phyloP scores from a whole-genome alignment of 768 basidiomycete genomes.

The Auricularia cornea region DNA sequence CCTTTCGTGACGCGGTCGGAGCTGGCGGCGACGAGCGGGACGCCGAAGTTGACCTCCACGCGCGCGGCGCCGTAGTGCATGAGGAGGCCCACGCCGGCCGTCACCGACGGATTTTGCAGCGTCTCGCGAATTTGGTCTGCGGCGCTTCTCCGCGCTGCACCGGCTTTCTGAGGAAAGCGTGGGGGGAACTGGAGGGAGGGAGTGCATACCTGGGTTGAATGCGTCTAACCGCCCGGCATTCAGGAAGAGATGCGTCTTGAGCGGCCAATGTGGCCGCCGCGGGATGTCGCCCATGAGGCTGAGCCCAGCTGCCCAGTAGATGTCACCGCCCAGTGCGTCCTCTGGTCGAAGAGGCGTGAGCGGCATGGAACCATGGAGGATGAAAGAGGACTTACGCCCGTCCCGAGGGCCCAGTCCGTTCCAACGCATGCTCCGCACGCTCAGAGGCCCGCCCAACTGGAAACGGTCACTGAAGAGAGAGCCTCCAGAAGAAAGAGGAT shows the following conservation, averaged over 20 bases:
- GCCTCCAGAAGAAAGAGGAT: constrained; percentile 41
- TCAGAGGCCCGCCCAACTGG: constrained; percentile 87
- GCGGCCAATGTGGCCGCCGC: constrained; percentile 67
- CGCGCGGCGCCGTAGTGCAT: constrained; percentile 77
- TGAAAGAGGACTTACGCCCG: constrained; percentile 38
- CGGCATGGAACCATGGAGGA: not conserved
- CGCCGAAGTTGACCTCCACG: constrained; percentile 82
- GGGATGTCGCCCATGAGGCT: constrained; percentile 73
- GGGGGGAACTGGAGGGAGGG: not conserved
- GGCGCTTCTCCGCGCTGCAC: constrained; percentile 22
- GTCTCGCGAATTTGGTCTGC: constrained; percentile 31
- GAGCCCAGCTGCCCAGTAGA: constrained; percentile 70
- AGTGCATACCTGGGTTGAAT: constrained; percentile 49
- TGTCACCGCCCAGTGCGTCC: constrained; percentile 79
- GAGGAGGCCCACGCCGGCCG: constrained; percentile 74
- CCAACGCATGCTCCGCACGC: constrained; percentile 65
- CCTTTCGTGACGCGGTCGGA: constrained; percentile 63
- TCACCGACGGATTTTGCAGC: constrained; percentile 56
- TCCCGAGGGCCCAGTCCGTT: constrained; percentile 76
- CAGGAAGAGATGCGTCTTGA: constrained; percentile 71
- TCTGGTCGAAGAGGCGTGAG: constrained; percentile 29
- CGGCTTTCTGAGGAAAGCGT: too few species aligned
- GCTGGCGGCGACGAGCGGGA: constrained; percentile 64
- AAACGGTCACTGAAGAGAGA: constrained; percentile 76
- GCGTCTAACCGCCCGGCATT: constrained; percentile 72